A percentile compares a stretch with the other conserved stretches of the same genome.
Conservation (phyloP, 225 moss, liverwort and hornwort species). For the Pleurozium schreberi region DNA sequence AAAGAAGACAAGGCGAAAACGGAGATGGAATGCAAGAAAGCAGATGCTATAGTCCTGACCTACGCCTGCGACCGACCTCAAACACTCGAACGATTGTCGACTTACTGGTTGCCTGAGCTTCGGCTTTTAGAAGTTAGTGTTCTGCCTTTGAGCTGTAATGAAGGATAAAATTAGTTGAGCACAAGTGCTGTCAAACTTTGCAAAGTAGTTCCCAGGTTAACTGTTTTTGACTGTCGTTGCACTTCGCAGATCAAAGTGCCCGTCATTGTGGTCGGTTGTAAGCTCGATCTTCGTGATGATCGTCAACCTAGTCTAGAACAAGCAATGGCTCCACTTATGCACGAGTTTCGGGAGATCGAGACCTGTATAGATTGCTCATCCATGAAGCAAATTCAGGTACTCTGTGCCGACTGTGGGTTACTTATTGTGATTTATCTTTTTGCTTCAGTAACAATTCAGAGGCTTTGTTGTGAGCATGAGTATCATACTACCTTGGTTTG, state of each 20-base stretch:
- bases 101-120: slow-evolving; percentile 79
- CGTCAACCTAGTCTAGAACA: slow-evolving; percentile 80
- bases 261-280: slow-evolving; percentile 84
- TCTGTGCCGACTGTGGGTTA: not conserved
- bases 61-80: slow-evolving; percentile 72
- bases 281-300: slow-evolving; percentile 77
- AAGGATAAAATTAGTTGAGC: not conserved
- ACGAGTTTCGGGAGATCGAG: slow-evolving; percentile 84
- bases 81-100: slow-evolving; percentile 68
- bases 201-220: not conserved
- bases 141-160: not conserved
- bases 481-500: not conserved
- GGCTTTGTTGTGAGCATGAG: not conserved
- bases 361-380: slow-evolving; percentile 90
- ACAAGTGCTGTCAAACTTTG: not conserved
- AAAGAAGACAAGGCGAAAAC: slow-evolving; percentile 68
- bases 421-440: not conserved
- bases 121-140: slow-evolving; percentile 54
- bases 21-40: slow-evolving; percentile 77
- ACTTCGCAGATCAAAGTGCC: slow-evolving; percentile 71
- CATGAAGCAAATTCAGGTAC: slow-evolving; percentile 82
- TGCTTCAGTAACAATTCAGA: not conserved
- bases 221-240: not conserved
- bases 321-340: slow-evolving; percentile 91
- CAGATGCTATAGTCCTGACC: slow-evolving; percentile 75